These are phyloP conservation scores for Volvox africanus DNA, from an alignment of 139 green algal genomes.

Conservation along the genomic window DNA sequence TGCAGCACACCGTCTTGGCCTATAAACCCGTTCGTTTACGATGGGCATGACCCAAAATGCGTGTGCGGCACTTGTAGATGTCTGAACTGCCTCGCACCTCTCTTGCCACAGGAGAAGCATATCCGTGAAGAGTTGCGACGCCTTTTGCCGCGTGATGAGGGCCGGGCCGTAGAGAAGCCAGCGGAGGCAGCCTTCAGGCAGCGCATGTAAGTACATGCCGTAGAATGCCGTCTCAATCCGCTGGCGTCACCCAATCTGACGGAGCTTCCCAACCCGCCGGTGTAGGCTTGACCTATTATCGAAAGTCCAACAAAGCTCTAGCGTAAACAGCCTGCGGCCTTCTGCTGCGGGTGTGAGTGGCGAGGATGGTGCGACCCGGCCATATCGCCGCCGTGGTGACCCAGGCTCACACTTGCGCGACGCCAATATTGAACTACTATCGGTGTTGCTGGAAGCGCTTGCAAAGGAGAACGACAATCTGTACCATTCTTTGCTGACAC, in stretches of 20 bases:
- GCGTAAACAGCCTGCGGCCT: conserved; percentile 33
- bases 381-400: conserved; percentile 31
- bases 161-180: conserved; percentile 77
- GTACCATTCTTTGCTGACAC: conserved; percentile 75
- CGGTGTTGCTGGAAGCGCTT: conserved; percentile 77
- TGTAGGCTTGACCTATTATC: conserved; percentile 65
- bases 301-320: conserved; percentile 59
- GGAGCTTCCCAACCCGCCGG: background rate
- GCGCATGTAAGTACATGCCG: conserved; percentile 72
- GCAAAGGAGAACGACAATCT: conserved; percentile 86
- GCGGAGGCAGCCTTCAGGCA: conserved; percentile 81
- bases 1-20: no score
- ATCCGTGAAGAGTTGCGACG: conserved; percentile 72
- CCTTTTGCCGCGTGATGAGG: conserved; percentile 80
- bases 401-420: conserved; percentile 64
- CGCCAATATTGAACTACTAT: conserved; percentile 83
- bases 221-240: background rate
- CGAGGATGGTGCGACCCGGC: background rate
- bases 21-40: no score
- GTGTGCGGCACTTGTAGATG: no score
- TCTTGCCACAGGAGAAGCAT: conserved; percentile 63
- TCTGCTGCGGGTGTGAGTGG: background rate
- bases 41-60: no score
- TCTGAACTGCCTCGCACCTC: background rate
- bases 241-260: no score